Conservation (phyloP, 2,329 filamentous ascomycete genomes). For the Xylariales sp. region DNA sequence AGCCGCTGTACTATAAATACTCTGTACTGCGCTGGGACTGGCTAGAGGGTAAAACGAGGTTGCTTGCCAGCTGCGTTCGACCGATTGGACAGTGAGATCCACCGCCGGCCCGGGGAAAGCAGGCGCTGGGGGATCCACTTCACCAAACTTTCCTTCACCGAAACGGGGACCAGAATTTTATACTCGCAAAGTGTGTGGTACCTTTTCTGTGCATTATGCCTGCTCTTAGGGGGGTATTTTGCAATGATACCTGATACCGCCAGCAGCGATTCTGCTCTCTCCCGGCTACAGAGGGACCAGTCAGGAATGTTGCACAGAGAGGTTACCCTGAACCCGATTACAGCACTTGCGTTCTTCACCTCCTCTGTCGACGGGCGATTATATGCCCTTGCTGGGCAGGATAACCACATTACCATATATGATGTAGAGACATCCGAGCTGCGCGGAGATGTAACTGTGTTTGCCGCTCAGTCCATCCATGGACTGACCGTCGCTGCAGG, state of each 20-base stretch:
- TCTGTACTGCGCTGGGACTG: no score
- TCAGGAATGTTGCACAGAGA: constrained; percentile 17
- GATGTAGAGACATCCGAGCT: constrained; percentile 30
- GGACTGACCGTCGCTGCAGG: constrained; percentile 52
- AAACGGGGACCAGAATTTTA: no score
- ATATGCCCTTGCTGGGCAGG: constrained; percentile 56
- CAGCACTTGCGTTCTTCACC: constrained; percentile 51
- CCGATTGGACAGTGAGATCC: no score
- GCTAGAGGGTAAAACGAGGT: no score
- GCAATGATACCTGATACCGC: neutral
- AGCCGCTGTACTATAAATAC: no score
- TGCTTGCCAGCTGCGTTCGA: no score
- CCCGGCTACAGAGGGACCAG: neutral
- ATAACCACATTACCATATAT: constrained; percentile 53
- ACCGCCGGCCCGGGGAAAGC: no score
- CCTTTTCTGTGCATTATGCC: no score
- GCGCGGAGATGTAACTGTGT: constrained; percentile 46
- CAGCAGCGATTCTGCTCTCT: neutral
- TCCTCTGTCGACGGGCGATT: constrained; percentile 18
- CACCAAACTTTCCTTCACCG: no score
- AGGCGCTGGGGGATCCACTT: no score
- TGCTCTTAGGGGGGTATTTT: no score
- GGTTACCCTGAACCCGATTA: constrained; percentile 51
- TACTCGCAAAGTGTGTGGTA: no score
- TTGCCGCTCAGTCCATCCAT: constrained; percentile 68